Evolutionary conservation across 768 basidiomycete genomes (phyloP).

Genomic region (Leccinum subgranulosum): DNA sequence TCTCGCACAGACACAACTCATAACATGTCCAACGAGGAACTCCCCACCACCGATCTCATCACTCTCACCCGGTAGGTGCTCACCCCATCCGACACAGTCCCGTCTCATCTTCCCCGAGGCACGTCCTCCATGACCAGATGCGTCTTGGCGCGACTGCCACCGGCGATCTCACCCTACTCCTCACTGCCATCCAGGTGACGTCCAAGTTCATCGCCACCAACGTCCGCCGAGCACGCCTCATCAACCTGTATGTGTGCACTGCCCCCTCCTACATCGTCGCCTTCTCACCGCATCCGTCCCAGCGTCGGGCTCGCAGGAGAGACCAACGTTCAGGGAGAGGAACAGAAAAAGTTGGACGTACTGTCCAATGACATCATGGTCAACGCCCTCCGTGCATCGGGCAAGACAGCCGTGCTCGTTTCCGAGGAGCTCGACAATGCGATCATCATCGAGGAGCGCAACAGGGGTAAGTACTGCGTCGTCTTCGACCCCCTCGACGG

Average conservation of each 20-base stretch:
- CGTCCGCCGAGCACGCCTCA: constrained; percentile 93
- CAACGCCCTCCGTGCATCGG: constrained; percentile 92
- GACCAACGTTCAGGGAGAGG: constrained; percentile 96
- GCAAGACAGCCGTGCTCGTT: constrained; percentile 94
- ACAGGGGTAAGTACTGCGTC: constrained; percentile 91
- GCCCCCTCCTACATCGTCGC: background rate
- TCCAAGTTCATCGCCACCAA: constrained; percentile 98
- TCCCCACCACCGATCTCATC: constrained; percentile 83
- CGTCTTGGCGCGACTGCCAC: constrained; percentile 80
- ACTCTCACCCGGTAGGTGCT: constrained; percentile 80
- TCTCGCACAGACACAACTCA: background rate
- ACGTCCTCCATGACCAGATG: constrained; percentile 85
- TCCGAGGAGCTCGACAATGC: constrained; percentile 95
- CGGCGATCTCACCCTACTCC: constrained; percentile 90
- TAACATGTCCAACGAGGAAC: constrained; percentile 48
- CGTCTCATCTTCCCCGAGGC: constrained; percentile 42
- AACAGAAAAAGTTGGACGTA: constrained; percentile 99
- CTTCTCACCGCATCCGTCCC: constrained; percentile 36
- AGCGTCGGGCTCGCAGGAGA: constrained; percentile 98
- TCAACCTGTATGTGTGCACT: constrained; percentile 78
- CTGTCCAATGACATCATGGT: constrained; percentile 99
- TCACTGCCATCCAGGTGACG: constrained; percentile 94
- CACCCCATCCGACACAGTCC: background rate
- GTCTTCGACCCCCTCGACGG: constrained; percentile 98
- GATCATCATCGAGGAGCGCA: constrained; percentile 78